Base-by-base conservation (phyloP, 345 rosid genomes). In the Pugionium dolabratum region DNA sequence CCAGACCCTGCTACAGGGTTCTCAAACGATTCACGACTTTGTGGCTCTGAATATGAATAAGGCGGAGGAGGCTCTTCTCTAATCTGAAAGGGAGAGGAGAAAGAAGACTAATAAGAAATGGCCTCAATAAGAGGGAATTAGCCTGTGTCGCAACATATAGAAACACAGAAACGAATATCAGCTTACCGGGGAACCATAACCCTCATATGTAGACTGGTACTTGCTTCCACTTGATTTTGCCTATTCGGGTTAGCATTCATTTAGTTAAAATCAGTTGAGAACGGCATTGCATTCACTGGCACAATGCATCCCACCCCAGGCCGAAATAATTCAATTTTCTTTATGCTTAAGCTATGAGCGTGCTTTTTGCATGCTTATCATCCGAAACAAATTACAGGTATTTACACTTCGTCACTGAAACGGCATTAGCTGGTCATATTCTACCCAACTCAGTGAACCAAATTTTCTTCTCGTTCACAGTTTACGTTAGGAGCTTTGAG, bases 61-160 rank as follows among this genome's bases (percentile, higher is more conserved):
- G 96, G 84, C 6, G 91, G 97, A 68, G 96, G 97, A 74, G 97
- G 95, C 71, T 90, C 99, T 84, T 90, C 98, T 70, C 91, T 83
- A 29, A 85, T 88, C 97, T 90, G 88, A 53, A 70, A 49, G 39
- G 34, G 54, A 45, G 9, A 29, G 10, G 9, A 43, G 9, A 67
- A 62, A 18, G 43, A 18, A 55, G 45, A 60, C 18, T 18, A 49
- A 7, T 59, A 42, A 51, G 53, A 51, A 9, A 69, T 42, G 45
- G 30, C 36, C 52, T 49, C 27, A 18, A 31, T 11, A 47, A 59
- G 4, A 43, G 28, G 25, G 9, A 54, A 43, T 8, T 52, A 36
- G 60, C 26, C 31, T 44, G 36, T 4, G 5, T 67, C 30, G 59
- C 29, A 33, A 10, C 37, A 66, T 59, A 51, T 40, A 44, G 10